Evolutionary conservation across 2,329 filamentous ascomycete species (phyloP).

Genomic region (Pezicula rhizophila): DNA sequence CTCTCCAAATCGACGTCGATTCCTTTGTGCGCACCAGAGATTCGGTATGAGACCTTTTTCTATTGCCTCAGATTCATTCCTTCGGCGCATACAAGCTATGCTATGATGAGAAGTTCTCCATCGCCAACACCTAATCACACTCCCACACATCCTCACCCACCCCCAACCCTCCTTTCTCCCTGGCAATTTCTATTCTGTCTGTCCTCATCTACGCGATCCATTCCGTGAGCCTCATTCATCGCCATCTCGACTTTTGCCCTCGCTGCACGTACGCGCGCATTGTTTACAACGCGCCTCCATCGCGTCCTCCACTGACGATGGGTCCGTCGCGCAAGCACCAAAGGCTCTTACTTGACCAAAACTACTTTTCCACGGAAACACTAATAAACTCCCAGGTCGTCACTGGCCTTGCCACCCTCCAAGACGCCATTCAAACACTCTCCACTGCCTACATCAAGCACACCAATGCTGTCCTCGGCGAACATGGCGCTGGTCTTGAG

Average conservation of each 20-base stretch:
- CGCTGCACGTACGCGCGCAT: constrained; percentile 18
- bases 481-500: constrained; percentile 39
- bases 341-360: constrained; percentile 9
- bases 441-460: constrained; percentile 82
- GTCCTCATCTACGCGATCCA: constrained; percentile 15
- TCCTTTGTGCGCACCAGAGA: constrained; percentile 78
- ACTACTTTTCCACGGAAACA: constrained; percentile 15
- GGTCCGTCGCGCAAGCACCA: constrained; percentile 10
- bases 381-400: constrained; percentile 52
- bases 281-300: constrained; percentile 19
- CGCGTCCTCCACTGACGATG: constrained; percentile 6
- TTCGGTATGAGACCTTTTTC: constrained; percentile 54
- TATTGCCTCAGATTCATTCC: constrained; percentile 11
- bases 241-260: constrained; percentile 9
- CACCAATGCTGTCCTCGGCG: constrained; percentile 75
- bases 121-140: constrained; percentile 18
- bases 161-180: constrained; percentile 8
- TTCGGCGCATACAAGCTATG: too few species aligned
- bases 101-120: constrained; percentile 1
- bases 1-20: constrained; percentile 55
- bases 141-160: constrained; percentile 7
- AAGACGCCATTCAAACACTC: constrained; percentile 72
- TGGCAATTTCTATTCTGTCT: constrained; percentile 10
- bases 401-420: constrained; percentile 70
- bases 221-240: constrained; percentile 8